A percentile compares a stretch with the other conserved stretches of the same genome.
These are phyloP conservation scores for Boletus vinaceobasis DNA, from an alignment of 768 basidiomycete genomes.

Conservation along the genomic window DNA sequence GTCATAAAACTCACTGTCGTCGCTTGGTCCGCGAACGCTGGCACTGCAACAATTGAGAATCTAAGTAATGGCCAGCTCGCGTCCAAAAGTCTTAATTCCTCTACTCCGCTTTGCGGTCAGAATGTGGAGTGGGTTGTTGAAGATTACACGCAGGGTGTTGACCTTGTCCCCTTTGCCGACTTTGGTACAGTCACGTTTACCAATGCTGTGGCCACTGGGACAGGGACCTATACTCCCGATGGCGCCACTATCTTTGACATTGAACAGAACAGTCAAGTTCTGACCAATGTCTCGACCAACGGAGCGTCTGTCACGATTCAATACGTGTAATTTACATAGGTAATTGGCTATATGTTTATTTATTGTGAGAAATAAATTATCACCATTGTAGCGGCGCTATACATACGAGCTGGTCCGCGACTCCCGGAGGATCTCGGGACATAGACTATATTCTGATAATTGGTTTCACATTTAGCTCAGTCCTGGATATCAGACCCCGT, in stretches of 20 bases:
- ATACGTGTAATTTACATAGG: not conserved
- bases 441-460: too few species aligned
- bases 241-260: constrained; percentile 1
- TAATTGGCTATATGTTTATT: not conserved
- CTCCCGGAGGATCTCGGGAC: too few species aligned
- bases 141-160: not conserved
- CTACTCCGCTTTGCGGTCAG: not conserved
- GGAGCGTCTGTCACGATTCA: not conserved
- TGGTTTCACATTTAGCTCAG: too few species aligned
- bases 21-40: not conserved
- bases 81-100: not conserved
- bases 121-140: constrained; percentile 16
- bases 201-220: not conserved
- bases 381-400: too few species aligned
- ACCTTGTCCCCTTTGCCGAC: not conserved
- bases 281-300: not conserved
- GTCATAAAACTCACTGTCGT: constrained; percentile 1
- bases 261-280: not conserved
- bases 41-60: constrained; percentile 1
- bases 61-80: not conserved
- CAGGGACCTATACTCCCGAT: not conserved
- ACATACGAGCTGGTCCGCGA: too few species aligned
- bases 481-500: too few species aligned
- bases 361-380: too few species aligned
- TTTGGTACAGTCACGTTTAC: constrained; percentile 7